Base-by-base conservation (phyloP, 2,329 filamentous ascomycete species). In the Lasiodiplodia hormozganensis region DNA sequence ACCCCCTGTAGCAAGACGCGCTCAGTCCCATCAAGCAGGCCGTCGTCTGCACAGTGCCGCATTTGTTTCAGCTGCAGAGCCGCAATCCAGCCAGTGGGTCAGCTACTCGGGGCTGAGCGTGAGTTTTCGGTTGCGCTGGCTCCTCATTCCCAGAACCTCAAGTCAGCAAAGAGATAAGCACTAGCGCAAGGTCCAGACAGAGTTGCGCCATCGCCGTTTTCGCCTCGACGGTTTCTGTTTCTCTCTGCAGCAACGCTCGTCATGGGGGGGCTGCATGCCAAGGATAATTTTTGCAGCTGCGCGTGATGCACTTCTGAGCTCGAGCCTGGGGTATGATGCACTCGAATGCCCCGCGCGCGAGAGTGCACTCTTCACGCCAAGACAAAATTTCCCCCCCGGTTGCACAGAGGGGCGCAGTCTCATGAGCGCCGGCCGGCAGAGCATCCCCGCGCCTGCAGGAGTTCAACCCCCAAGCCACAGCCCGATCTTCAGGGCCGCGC, bases 401-500 rank as follows among this genome's bases (percentile, higher is more conserved):
- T 64, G 51, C 60, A n/a, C 60, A 64, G 23, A 31, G 60, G 23
- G 57, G 40, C 40, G 36, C 58, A 49, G 40, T 43, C 58, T 49
- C 58, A 43, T 23, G 34, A 28, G n/a, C 34, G 54, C 53, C 34
- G 54, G 25, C 18, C 54, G 8, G 31, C 11, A 14, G 56, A 43
- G 36, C 38, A 49, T 36, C 47, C 58, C 40, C 58, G 60, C 60
- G 43, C 43, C 28, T 64, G 60, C 60, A 60, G n/a, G 21, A 52
- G 21, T 10, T 34, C 16, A 47, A 34, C 36, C 36, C 54, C 28
- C 56, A 36, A 60, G 58, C 58, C 21, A 16, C 40, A 18, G 12
- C 18, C 18, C 10, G 47, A 64, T 52, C 58, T 64, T 52, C 60
- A 64, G 28, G 28, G 11, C 47, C 60, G 21, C 31, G 31, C 23